Evolutionary conservation across 1,284 basidiomycete species (phyloP).

Genomic region (Marasmius oreades): DNA sequence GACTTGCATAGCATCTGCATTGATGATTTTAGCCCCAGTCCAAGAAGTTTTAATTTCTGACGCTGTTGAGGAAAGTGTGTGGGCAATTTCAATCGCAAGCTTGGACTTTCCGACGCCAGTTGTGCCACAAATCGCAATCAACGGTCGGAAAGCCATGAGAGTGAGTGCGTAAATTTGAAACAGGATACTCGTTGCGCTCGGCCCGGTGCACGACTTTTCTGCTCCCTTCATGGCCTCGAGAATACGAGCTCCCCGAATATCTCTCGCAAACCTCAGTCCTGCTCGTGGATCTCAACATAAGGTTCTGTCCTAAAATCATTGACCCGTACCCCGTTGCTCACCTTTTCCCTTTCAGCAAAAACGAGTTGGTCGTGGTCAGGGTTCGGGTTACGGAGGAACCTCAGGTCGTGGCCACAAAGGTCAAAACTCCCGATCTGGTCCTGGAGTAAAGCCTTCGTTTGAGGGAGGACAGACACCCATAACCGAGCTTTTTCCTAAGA

Average conservation of each 20-base stretch:
- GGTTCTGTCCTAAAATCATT: conserved; percentile 28
- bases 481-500: conserved; percentile 89
- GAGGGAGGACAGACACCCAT: conserved; percentile 97
- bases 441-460: conserved; percentile 84
- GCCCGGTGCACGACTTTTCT: background rate
- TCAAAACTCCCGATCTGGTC: conserved; percentile 89
- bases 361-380: conserved; percentile 91
- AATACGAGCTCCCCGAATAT: conserved; percentile 37
- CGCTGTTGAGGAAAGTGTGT: conserved; percentile 44
- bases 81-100: conserved; percentile 85
- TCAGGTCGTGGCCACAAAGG: conserved; percentile 95
- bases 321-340: background rate
- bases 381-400: conserved; percentile 88
- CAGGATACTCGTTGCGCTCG: too few species aligned
- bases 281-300: conserved; percentile 60
- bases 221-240: conserved; percentile 22
- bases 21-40: conserved; percentile 76
- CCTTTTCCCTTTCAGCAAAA: conserved; percentile 60
- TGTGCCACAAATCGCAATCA: conserved; percentile 88
- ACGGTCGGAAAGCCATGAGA: conserved; percentile 42
- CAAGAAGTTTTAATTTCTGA: conserved; percentile 36
- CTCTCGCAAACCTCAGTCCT: conserved; percentile 62
- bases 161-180: too few species aligned
- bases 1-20: conserved; percentile 98
- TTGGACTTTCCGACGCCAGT: conserved; percentile 98